Base-by-base conservation (phyloP, 352 stramenopile species). In the Lagenidium giganteum region DNA sequence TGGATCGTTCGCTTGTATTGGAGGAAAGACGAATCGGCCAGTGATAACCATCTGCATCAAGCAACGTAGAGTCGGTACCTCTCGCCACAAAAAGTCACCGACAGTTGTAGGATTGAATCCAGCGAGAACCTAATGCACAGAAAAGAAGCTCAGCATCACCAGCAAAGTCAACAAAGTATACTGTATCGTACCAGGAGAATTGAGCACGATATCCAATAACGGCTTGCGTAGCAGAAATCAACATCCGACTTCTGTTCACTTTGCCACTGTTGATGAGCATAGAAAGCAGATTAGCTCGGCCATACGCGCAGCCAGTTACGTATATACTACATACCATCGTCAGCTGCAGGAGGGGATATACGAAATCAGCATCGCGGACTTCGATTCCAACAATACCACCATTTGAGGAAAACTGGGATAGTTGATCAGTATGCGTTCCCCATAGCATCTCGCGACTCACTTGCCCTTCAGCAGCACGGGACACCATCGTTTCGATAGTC, bases 21-120 rank as follows among this genome's bases (percentile, higher is more conserved):
- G 70, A 8, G 79, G 79, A 38, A 90, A 89, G 18, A 62, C 56
- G 37, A 83, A 92, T 14, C 77, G 61, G 3, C 76, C 82, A 8
- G 82, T 88, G 33, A 94, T 94, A 6, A 70, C 55, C 82, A 94
- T 92, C 39, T 94, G 78, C 79, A 94, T 94, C 14, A 92, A 63
- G 13, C 72, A 61, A 6, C 82, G 74, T 22, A 94, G 40, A 5
- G 79, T 94, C 6, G 82, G 79, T 29, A 90, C 63, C 17, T 79
- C 62, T 16, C 71, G 54, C 82, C 82, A 94, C 35, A 92, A 53
- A 31, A 69, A 79, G n/a, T 75, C 67, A 7, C 82, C 82, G 1
- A 94, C 70, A 2, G 80, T 89, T 23, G 74, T 76, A 7, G 79
- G 74, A 29, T 90, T 91, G 43, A 92, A 94, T 5, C 40, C 50